Evolutionary conservation across 306 rosid species (phyloP), one percentile per base, ranked within the genome.

Genomic region (Ormosia semicastrata): DNA sequence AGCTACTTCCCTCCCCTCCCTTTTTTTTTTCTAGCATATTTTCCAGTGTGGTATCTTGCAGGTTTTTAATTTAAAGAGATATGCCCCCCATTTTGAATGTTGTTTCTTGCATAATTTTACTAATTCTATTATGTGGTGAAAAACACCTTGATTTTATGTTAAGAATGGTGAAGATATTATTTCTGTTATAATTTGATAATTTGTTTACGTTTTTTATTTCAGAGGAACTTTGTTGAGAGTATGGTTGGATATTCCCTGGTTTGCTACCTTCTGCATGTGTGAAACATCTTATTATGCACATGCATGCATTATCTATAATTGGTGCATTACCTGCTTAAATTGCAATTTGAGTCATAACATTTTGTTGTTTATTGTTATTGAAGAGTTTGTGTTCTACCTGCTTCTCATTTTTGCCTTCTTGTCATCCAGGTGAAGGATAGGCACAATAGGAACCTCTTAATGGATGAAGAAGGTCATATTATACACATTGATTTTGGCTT

Each of bases 191-290:
- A 74, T 74, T 32, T 50, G 69, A 53, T 63, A 78, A 36, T 71
- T 60, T 71, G 36, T 58, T 62, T 70, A 36, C 77, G 2, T 49
- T 65, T 64, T 75, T 73, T 81, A 50, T 85, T 78, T 75, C 95
- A 95, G 99, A 88, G 95, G 84, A 95, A 93, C 84, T 95, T 95
- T 67, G 98, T 95, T 70, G 99, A 95, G 88, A 95, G 99, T 83
- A 95, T 95, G 98, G 99, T 97, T 66, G 99, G 99, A 85, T 95
- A 95, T 90, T 93, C 98, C 84, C 87, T 95, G 71, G 97, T 95
- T 69, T 95, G 98, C 89, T 95, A 93, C 89, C 94, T 95, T 86
- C 89, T 95, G 80, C 98, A 95, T 93, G 98, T 95, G 32, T 80
- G 85, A 69, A 69, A 75, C 67, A 49, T 73, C 60, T 73, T 44